These are phyloP conservation scores for Colletotrichum musae DNA, from an alignment of 2,329 filamentous ascomycete genomes.

Conservation along the genomic window DNA sequence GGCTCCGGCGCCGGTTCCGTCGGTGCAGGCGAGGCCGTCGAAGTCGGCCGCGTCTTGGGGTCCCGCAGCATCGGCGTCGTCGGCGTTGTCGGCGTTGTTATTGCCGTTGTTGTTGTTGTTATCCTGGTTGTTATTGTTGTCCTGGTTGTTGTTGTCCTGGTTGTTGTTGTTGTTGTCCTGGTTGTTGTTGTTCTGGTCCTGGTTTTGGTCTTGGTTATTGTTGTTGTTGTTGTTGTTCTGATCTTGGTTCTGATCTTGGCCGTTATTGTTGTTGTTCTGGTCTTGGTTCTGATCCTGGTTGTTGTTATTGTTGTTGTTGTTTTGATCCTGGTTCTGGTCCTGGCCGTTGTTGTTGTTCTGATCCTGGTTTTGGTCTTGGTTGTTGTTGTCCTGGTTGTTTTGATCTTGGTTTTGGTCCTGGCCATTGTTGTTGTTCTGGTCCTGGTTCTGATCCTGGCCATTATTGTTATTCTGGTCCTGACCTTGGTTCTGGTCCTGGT, in stretches of 20 bases:
- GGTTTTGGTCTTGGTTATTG: not conserved
- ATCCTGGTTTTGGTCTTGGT: not conserved
- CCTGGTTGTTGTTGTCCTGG: not conserved
- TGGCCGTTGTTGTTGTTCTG: not conserved
- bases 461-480: not conserved
- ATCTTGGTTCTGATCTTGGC: not conserved
- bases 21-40: constrained; percentile 33
- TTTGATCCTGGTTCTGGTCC: not conserved
- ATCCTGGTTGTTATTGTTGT: not conserved
- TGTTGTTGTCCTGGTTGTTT: not conserved
- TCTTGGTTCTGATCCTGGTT: not conserved
- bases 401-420: not conserved
- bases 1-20: constrained; percentile 27
- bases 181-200: not conserved
- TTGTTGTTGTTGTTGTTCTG: not conserved
- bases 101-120: not conserved
- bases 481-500: not conserved
- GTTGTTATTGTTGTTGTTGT: not conserved
- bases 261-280: not conserved
- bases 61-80: not conserved
- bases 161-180: not conserved
- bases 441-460: not conserved
- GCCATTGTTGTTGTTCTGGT: not conserved
- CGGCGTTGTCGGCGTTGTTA: not conserved
- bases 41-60: constrained; percentile 26